Base-by-base conservation (phyloP, 2,329 filamentous ascomycete species). In the Coccinonectria pachysandricola region DNA sequence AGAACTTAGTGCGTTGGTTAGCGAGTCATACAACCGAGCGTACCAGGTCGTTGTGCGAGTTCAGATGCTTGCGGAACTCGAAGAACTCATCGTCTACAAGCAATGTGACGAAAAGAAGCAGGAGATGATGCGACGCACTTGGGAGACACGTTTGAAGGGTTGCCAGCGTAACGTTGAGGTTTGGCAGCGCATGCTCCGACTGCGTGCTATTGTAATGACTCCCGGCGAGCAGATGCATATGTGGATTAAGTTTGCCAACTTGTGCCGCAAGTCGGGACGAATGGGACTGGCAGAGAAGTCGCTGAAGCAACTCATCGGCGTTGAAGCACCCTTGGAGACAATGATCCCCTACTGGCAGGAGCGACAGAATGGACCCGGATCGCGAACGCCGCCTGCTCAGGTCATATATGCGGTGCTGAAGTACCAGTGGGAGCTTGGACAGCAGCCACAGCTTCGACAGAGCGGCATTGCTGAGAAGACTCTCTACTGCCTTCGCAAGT, bases 241-340 rank as follows among this genome's bases (percentile, higher is more conserved):
- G 86, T 95, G 87, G 77, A 96, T 98, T 64, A 99, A 98, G 53
- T 98, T 95, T 52, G 84, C 91, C 46, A 98, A 96, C 46, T 73
- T 98, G 5, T 99, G 92, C 56, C 82, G 92, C 46, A 99, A 98
- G 56, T 94, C 88, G 22, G 82, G 85, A 31, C 80, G 91, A 15
- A 87, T 88, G 68, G 88, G 91, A 7, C 71, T 99, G 24, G 91
- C 91, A 1, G 91, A 98, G 59, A 92, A 94, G 59, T 92, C 87
- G 8, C 63, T 99, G 27, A 87, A 91, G 51, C 84, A 85, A 35
- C 65, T 98, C n/a, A 79, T 95, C 30, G 81, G 79, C 15, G 75
- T 68, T 24, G 75, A 85, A 9, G 65, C 71, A 12, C 64, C 69
- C 17, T 62, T 80, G 12, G 71, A 79, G 34, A 56, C 57, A 3